Evolutionary conservation across 169 alveolate species (phyloP).

Genomic region (Plasmodium coatneyi): DNA sequence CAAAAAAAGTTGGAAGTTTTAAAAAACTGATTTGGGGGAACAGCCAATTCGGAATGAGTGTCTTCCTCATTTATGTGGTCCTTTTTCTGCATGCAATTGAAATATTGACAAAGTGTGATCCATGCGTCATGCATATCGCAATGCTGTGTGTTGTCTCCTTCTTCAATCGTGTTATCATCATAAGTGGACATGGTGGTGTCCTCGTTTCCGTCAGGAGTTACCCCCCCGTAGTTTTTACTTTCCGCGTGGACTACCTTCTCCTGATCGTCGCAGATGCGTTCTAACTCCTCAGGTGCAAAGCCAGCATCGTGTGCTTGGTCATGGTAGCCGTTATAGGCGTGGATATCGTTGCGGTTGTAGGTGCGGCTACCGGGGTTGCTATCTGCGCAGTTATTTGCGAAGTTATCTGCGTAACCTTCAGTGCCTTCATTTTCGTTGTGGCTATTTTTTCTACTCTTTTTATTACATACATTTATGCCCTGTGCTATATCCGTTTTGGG

Average conservation of each 20-base stretch:
- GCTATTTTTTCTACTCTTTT: background rate
- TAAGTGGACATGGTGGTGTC: background rate
- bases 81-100: slow-evolving; percentile 6
- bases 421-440: background rate
- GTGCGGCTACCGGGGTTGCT: background rate
- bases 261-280: background rate
- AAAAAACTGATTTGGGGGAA: background rate
- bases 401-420: background rate
- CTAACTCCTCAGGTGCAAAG: background rate
- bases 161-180: slow-evolving; percentile 9
- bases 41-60: slow-evolving; percentile 20
- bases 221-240: background rate
- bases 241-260: background rate
- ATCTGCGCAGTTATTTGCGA: too few species aligned
- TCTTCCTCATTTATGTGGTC: background rate
- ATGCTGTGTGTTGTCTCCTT: background rate
- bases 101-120: background rate
- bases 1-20: background rate
- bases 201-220: background rate
- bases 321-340: background rate
- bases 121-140: slow-evolving; percentile 37
- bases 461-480: background rate
- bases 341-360: background rate
- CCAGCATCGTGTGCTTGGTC: background rate
- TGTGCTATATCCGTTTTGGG: background rate